A percentile compares a stretch with the other conserved stretches of the same genome.
These are phyloP conservation scores for Moelleriella libera DNA, from an alignment of 2,329 filamentous ascomycete genomes.

Conservation along the genomic window DNA sequence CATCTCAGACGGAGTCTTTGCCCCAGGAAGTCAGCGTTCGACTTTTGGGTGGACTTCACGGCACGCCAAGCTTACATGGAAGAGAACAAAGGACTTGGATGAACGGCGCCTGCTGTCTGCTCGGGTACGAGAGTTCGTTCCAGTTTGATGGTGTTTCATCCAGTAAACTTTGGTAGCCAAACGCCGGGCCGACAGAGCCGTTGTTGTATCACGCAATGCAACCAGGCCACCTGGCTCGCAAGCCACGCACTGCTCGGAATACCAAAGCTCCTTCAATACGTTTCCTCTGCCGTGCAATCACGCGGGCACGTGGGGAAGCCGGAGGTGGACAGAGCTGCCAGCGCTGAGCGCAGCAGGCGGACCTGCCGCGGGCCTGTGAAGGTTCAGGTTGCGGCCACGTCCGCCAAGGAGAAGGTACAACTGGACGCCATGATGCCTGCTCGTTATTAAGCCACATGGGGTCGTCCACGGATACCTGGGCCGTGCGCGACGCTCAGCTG, in stretches of 20 bases:
- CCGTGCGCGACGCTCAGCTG: background rate
- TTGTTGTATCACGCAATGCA: background rate
- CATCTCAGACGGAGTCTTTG: background rate
- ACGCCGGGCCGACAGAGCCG: background rate
- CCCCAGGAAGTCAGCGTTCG: too few species aligned
- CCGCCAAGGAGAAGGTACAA: background rate
- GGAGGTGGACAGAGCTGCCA: too few species aligned
- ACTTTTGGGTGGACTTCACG: too few species aligned
- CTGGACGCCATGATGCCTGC: background rate
- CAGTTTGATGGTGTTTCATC: background rate
- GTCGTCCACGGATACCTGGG: background rate
- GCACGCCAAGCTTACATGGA: too few species aligned
- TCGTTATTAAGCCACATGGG: background rate
- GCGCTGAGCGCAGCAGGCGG: too few species aligned
- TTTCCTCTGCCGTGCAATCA: background rate
- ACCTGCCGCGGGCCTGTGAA: background rate
- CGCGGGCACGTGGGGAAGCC: background rate
- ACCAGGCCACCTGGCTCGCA: background rate
- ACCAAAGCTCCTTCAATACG: background rate
- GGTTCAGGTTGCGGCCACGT: background rate
- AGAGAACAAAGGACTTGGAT: too few species aligned
- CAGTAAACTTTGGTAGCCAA: background rate
- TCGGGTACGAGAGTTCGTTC: too few species aligned
- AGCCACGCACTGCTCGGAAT: background rate
- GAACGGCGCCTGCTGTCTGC: too few species aligned